These are phyloP conservation scores for Xylariaceae sp. DNA, from an alignment of 2,329 filamentous ascomycete genomes.

Conservation along the genomic window DNA sequence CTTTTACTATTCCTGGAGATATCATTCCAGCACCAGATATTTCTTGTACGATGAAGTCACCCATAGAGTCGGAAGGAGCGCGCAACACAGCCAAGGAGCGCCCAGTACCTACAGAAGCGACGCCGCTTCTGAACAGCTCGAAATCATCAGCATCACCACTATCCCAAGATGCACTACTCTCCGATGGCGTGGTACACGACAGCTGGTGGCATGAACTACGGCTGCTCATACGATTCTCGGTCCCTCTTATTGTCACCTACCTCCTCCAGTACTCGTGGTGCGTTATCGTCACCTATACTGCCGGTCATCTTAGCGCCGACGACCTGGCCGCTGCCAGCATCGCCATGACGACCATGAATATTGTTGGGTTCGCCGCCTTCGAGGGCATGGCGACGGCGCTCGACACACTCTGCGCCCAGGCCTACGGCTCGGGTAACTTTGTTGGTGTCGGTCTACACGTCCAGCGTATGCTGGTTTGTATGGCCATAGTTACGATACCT, in stretches of 20 bases:
- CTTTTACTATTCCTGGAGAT: too few species aligned
- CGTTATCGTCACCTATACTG: conserved; percentile 58
- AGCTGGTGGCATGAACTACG: conserved; percentile 36
- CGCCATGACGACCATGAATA: conserved; percentile 60
- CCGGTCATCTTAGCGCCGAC: conserved; percentile 58
- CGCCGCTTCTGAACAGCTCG: too few species aligned
- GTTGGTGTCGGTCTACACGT: conserved; percentile 59
- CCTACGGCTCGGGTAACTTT: conserved; percentile 56
- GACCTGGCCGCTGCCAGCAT: conserved; percentile 60
- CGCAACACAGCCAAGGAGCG: too few species aligned
- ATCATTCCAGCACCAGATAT: too few species aligned
- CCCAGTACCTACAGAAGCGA: too few species aligned
- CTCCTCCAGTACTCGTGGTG: conserved; percentile 61
- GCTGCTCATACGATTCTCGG: conserved; percentile 48
- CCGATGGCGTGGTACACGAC: too few species aligned
- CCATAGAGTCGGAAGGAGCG: too few species aligned
- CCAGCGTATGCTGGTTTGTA: conserved; percentile 59
- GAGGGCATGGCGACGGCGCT: conserved; percentile 59
- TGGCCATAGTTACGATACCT: conserved; percentile 54
- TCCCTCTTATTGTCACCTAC: conserved; percentile 60
- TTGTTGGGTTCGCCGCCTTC: conserved; percentile 57
- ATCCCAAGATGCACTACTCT: too few species aligned
- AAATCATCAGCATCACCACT: too few species aligned
- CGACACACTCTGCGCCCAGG: conserved; percentile 59
- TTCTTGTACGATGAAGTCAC: too few species aligned